A percentile compares a stretch with the other conserved stretches of the same genome.
Conservation (phyloP, 2,329 filamentous ascomycete species). For the Botrytis aclada region DNA sequence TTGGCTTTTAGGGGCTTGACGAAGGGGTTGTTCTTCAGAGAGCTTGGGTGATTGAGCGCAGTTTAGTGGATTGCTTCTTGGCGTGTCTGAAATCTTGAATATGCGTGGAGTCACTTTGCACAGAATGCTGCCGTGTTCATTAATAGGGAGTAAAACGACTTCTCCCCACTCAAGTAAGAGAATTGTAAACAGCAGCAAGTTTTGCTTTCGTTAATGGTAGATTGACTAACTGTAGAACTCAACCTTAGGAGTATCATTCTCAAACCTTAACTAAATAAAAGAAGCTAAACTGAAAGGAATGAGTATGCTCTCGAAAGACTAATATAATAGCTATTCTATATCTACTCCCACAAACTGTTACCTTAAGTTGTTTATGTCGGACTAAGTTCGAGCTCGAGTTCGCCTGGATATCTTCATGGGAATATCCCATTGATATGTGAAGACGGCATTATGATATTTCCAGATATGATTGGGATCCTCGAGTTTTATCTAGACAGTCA, state of each 20-base stretch:
- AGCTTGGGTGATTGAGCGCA: too few relatives aligned
- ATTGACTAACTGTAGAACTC: neutral
- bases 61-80: too few relatives aligned
- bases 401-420: constrained; percentile 8
- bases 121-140: neutral
- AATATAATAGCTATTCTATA: neutral
- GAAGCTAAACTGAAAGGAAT: neutral
- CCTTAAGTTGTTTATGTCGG: neutral
- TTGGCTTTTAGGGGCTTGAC: neutral
- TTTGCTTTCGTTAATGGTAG: neutral
- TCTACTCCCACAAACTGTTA: neutral
- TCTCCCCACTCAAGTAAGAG: neutral
- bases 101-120: too few relatives aligned
- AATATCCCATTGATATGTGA: constrained; percentile 6
- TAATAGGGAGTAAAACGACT: neutral
- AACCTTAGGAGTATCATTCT: neutral
- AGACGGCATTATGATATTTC: neutral
- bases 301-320: neutral
- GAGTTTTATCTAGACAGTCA: neutral
- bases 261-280: too few relatives aligned
- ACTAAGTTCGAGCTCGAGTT: neutral
- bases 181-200: neutral
- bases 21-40: neutral
- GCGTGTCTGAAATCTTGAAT: too few relatives aligned
- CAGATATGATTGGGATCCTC: neutral